A percentile compares a stretch with the other conserved stretches of the same genome.
phyloP scores from a whole-genome alignment of 768 basidiomycete genomes.

The Boletellus emodensis region DNA sequence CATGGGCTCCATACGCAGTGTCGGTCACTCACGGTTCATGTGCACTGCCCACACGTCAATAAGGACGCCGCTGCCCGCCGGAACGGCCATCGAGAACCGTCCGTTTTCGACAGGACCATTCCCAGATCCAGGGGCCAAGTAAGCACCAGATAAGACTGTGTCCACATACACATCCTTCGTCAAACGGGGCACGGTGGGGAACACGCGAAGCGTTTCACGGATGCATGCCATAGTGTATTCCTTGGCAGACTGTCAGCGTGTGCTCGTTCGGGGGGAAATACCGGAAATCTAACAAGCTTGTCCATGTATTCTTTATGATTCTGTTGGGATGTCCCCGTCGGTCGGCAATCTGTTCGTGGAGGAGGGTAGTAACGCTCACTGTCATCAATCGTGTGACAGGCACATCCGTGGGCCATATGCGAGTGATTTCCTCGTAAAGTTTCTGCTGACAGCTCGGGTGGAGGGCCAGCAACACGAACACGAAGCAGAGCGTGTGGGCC shows the following conservation, averaged over 20 bases:
- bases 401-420: conserved; percentile 38
- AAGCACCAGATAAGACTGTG: conserved; percentile 31
- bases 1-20: background rate
- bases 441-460: conserved; percentile 47
- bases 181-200: conserved; percentile 37
- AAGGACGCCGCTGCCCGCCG: conserved; percentile 36
- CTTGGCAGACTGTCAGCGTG: conserved; percentile 23
- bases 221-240: conserved; percentile 42
- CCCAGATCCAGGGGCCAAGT: conserved; percentile 30
- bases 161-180: conserved; percentile 34
- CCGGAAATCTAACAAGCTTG: conserved; percentile 30
- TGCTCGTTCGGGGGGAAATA: background rate
- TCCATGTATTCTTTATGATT: conserved; percentile 38
- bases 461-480: conserved; percentile 43
- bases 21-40: conserved; percentile 38
- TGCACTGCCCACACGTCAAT: conserved; percentile 44
- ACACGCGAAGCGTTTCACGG: conserved; percentile 45
- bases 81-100: conserved; percentile 34
- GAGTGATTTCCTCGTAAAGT: conserved; percentile 38
- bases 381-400: conserved; percentile 24
- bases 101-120: conserved; percentile 20
- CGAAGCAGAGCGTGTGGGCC: conserved; percentile 42
- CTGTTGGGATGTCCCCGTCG: conserved; percentile 17
- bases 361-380: conserved; percentile 20
- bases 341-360: background rate